These are phyloP conservation scores for Schwanniomyces polymorphus DNA, from an alignment of 805 yeast genomes.

Conservation along the genomic window DNA sequence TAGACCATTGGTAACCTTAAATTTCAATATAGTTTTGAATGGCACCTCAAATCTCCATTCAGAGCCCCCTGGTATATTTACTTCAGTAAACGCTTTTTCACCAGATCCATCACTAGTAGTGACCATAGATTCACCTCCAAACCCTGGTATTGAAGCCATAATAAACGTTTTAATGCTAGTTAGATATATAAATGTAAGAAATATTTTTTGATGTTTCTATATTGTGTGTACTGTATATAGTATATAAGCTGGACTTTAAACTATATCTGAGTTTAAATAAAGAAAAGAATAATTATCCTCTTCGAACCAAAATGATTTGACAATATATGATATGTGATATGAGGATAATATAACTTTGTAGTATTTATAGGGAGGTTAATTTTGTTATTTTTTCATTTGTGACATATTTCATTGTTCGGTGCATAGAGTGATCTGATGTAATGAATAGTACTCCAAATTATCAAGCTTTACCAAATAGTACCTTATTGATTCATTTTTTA, in stretches of 20 bases:
- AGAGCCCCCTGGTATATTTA: constrained; percentile 35
- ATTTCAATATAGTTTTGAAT: constrained; percentile 46
- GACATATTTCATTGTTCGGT: too few species aligned
- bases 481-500: too few species aligned
- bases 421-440: too few species aligned
- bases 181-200: background rate
- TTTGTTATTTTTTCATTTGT: too few species aligned
- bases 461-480: too few species aligned
- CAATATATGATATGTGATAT: too few species aligned
- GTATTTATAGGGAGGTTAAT: too few species aligned
- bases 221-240: background rate
- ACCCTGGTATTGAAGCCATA: constrained; percentile 13
- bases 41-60: constrained; percentile 83
- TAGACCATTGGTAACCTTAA: constrained; percentile 61
- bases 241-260: background rate
- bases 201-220: background rate
- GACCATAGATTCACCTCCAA: constrained; percentile 6
- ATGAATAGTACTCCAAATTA: too few species aligned
- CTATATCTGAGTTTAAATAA: background rate
- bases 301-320: too few species aligned
- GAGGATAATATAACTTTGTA: too few species aligned
- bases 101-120: background rate
- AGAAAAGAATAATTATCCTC: background rate
- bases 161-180: background rate
- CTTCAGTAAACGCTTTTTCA: constrained; percentile 10